A percentile compares a stretch with the other conserved stretches of the same genome.
Evolutionary conservation across 345 rosid genomes (phyloP).

Genomic region (Toxicodendron radicans): DNA sequence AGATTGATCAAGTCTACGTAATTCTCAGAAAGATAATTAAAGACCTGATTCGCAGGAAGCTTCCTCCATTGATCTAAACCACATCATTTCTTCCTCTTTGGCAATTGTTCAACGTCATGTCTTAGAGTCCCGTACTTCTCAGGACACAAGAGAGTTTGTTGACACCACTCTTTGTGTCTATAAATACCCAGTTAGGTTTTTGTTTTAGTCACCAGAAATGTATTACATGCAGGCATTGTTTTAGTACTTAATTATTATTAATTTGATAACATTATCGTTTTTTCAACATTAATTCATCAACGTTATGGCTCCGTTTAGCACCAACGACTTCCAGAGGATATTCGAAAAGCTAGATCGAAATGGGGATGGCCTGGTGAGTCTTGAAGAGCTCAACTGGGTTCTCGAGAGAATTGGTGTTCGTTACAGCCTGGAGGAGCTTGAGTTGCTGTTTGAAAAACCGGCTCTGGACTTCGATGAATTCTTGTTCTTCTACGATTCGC

Average conservation of each 20-base stretch:
- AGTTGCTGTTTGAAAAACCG: conserved; percentile 52
- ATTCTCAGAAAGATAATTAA: no score
- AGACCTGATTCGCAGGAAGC: not conserved
- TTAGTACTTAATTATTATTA: no score
- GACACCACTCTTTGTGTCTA: not conserved
- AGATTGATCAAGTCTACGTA: not conserved
- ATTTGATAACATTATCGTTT: not conserved
- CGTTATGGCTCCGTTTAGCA: conserved; percentile 21
- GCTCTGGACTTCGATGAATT: conserved; percentile 60
- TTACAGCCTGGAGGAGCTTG: conserved; percentile 47
- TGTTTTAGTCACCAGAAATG: not conserved
- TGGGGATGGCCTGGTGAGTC: conserved; percentile 38
- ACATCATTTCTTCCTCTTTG: not conserved
- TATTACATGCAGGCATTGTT: not conserved
- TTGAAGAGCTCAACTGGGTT: conserved; percentile 48
- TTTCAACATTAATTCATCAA: not conserved
- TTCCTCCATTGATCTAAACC: not conserved
- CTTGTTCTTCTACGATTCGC: conserved; percentile 44
- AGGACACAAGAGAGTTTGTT: no score
- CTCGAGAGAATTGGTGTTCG: conserved; percentile 32
- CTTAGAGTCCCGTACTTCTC: not conserved
- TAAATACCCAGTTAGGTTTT: not conserved
- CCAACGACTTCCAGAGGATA: conserved; percentile 34
- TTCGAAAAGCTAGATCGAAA: conserved; percentile 44
- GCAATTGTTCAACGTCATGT: not conserved